Base-by-base conservation (phyloP, 495 filamentous ascomycete genomes). In the Amniculicola lignicola region DNA sequence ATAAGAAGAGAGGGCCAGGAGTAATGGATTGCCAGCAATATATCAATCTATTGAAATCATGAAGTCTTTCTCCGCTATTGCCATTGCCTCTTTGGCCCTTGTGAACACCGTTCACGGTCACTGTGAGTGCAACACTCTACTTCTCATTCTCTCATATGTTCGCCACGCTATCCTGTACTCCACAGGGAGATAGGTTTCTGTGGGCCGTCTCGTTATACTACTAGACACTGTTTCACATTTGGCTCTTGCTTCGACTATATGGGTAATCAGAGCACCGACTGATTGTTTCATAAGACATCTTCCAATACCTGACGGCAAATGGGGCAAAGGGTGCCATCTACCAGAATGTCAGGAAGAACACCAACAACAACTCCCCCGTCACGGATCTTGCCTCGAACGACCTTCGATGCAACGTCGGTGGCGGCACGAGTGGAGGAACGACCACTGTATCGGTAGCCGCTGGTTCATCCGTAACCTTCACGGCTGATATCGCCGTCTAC, bases 371-470 rank as follows among this genome's bases (percentile, higher is more conserved):
- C 69, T 80, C 77, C 22, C 80, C 79, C 6, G 80, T 82, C 9
- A 77, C 74, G 14, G 19, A 77, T 54, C 70, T 82, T 0, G 59
- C 76, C 3, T 77, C 74, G 7, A 69, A 64, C 4, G 77, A 83
- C 41, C 71, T 84, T 41, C 70, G 79, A 0, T 84, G 81, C 72
- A 84, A 84, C 41, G 78, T 76, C 22, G 79, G 78, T 51, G 79
- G 77, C 27, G 67, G 56, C 6, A 67, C 70, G 15, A 76, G 76
- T 10, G 60, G 66, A 19, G 70, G 59, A 54, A 81, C 79, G 0
- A 65, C 67, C n/a, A 77, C 72, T 0, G 61, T 73, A 4, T 70
- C 72, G 9, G 61, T 80, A 22, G 74, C 75, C 51, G 76, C 81
- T 2, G 80, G 81, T 0, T 74, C 77, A 16, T 65, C 68, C 1